These are phyloP conservation scores for Trichoderma gracile DNA, from an alignment of 2,329 filamentous ascomycete genomes.

Conservation along the genomic window DNA sequence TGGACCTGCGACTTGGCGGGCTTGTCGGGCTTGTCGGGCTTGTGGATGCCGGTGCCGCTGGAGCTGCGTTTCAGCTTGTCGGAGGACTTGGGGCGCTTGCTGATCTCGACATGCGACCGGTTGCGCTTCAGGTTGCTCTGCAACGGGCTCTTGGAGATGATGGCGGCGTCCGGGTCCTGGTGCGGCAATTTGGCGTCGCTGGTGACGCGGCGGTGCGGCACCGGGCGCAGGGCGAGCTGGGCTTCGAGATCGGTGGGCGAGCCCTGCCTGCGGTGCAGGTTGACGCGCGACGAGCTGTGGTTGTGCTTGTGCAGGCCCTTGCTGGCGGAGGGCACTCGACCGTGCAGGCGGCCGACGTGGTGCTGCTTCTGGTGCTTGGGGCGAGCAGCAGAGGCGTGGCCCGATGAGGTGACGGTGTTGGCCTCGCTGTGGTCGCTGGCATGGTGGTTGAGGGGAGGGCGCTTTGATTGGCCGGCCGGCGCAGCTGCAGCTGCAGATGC, in stretches of 20 bases:
- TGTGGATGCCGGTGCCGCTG: conserved; percentile 50
- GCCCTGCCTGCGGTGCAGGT: conserved; percentile 47
- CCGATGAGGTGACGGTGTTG: conserved; percentile 31
- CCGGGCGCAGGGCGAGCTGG: conserved; percentile 35
- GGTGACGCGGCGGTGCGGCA: conserved; percentile 49
- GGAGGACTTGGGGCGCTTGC: conserved; percentile 52
- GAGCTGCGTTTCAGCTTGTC: conserved; percentile 55
- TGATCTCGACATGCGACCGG: conserved; percentile 58
- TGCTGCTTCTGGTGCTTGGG: conserved; percentile 38
- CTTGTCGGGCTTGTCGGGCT: conserved; percentile 38
- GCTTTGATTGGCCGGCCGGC: conserved; percentile 58
- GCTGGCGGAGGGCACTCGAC: conserved; percentile 55
- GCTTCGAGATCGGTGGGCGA: conserved; percentile 40
- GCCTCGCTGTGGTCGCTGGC: conserved; percentile 38
- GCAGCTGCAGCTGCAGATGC: conserved; percentile 25
- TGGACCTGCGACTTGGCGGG: conserved; percentile 56
- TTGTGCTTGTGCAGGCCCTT: conserved; percentile 52
- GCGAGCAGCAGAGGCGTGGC: conserved; percentile 28
- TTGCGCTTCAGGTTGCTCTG: conserved; percentile 60
- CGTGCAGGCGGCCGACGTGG: conserved; percentile 50
- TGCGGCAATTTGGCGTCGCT: conserved; percentile 54
- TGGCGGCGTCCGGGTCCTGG: conserved; percentile 45
- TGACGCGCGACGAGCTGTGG: conserved; percentile 36
- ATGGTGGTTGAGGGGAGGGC: conserved; percentile 43
- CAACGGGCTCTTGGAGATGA: conserved; percentile 56